Conservation (phyloP, 768 basidiomycete genomes). For the Daedaleopsis sinensis region DNA sequence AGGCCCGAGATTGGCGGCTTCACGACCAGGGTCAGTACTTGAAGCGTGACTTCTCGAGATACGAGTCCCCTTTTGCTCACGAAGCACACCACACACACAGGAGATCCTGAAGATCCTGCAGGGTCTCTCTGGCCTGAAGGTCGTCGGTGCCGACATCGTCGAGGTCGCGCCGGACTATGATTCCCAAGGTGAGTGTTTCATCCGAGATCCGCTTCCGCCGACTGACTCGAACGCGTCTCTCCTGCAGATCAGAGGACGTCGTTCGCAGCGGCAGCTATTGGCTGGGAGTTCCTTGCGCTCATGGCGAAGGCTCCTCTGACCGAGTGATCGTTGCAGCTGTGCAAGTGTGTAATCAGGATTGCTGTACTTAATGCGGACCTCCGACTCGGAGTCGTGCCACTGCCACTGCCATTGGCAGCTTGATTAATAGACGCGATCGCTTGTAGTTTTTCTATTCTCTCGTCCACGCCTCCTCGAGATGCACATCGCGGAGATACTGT, state of each 20-base stretch:
- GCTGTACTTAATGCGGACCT: no score
- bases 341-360: neutral
- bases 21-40: slow-evolving; percentile 30
- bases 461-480: no score
- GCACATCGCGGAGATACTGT: no score
- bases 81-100: neutral
- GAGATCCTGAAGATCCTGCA: slow-evolving; percentile 41
- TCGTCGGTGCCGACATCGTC: slow-evolving; percentile 40
- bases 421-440: no score
- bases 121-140: slow-evolving; percentile 37
- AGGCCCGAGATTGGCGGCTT: slow-evolving; percentile 38
- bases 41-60: neutral
- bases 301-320: slow-evolving; percentile 37
- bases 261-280: slow-evolving; percentile 37
- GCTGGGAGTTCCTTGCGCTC: slow-evolving; percentile 33
- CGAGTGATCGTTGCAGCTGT: slow-evolving; percentile 2
- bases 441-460: no score
- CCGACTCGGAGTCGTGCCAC: no score
- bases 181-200: slow-evolving; percentile 23
- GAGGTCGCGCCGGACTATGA: slow-evolving; percentile 33
- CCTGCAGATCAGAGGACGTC: slow-evolving; percentile 35
- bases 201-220: no score
- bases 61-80: neutral
- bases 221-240: neutral
- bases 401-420: no score